Evolutionary conservation across 768 basidiomycete species (phyloP), one percentile per base, ranked within the genome.

Genomic region (Russula sp.): DNA sequence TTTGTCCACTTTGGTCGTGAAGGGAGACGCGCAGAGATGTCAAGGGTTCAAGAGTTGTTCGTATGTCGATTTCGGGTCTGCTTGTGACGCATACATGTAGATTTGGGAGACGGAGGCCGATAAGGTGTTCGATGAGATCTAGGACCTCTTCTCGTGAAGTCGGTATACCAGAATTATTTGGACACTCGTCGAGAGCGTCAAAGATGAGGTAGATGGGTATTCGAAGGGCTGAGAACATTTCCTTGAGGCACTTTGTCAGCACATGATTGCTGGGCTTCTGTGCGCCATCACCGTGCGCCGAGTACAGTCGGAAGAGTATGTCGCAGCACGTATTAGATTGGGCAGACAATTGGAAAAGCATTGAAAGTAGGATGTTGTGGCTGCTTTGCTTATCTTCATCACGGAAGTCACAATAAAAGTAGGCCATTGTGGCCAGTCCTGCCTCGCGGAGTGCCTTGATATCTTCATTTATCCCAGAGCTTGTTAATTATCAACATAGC

Each of bases 1-100:
- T 48, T n/a, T 60, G 62, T 13, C 57, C 47, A 8, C 18, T 43
- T 41, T 59, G 59, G 1, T 48, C 18, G 3, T 63, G 58, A 8
- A 63, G 58, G 4, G 57, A 59, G 3, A 63, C n/a, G 9, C 38
- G 20, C 18, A 29, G 46, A 18, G 60, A 16, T 36, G 56, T 32
- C 9, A 49, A n/a, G 0, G 45, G 51, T 1, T 49, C 32, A 1
- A 63, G 18, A 0, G 18, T 10, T 3, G 25, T 16, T 32, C 29
- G 38, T 32, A 52, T 52, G 20, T 52, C 51, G 14, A 52, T 52
- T 14, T 52, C 50, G 5, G 50, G 50, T n/a, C 50, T 38, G 32
- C 52, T 54, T 9, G 52, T 54, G 10, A 54, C 39, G 2, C 38
- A 54, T 6, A 54, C 18, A 9, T 54, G 52, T 5, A 54, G 16